Percentiles rank a stretch among this genome's conserved stretches.
phyloP scores from a whole-genome alignment of 2,329 filamentous ascomycete species.

The Metarhizium anisopliae region DNA sequence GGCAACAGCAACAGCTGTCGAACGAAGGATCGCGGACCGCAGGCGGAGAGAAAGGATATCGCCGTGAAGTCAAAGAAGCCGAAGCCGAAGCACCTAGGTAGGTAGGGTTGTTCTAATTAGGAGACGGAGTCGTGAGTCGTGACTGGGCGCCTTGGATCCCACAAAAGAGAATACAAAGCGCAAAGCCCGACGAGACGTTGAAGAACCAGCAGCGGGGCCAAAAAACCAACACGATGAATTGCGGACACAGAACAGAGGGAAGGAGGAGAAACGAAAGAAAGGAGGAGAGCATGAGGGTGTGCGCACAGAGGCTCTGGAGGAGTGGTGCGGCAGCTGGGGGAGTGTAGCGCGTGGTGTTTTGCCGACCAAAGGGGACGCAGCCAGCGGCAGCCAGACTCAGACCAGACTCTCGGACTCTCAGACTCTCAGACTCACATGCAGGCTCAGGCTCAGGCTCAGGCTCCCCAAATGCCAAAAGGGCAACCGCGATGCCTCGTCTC shows the following conservation, averaged over 20 bases:
- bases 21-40: neutral
- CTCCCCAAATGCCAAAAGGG: too few relatives aligned
- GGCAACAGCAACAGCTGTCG: neutral
- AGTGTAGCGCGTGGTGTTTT: conserved; percentile 3
- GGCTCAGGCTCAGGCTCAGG: too few relatives aligned
- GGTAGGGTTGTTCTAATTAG: neutral
- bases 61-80: neutral
- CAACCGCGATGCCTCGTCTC: too few relatives aligned
- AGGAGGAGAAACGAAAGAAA: neutral
- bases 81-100: neutral
- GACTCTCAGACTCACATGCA: too few relatives aligned
- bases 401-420: too few relatives aligned
- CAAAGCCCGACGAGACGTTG: conserved; percentile 2
- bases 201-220: conserved; percentile 1
- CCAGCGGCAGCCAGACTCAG: too few relatives aligned
- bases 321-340: neutral
- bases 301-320: neutral
- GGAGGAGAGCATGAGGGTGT: neutral
- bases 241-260: conserved; percentile 1
- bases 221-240: neutral
- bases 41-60: neutral
- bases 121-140: neutral
- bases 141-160: neutral
- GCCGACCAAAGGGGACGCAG: too few relatives aligned
- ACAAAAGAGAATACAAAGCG: conserved; percentile 1